These are phyloP conservation scores for Pichia sp. DNA, from an alignment of 1,139 yeast genomes.

Conservation along the genomic window DNA sequence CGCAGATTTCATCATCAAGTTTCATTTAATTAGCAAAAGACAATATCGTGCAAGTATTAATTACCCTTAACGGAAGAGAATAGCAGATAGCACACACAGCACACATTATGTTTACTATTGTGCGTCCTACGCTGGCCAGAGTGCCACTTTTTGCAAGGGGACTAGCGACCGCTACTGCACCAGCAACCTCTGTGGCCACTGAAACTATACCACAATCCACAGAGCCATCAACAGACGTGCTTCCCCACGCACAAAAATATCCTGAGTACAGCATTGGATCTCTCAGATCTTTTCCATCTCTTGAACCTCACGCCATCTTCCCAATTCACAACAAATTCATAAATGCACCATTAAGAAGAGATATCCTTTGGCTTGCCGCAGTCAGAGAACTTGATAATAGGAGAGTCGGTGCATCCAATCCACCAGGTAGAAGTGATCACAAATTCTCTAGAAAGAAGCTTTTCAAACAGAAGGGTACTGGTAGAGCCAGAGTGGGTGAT, in stretches of 20 bases:
- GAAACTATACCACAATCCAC: slow-evolving; percentile 1
- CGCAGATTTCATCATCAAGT: too few relatives aligned
- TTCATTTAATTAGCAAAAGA: too few relatives aligned
- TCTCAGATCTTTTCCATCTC: slow-evolving; percentile 76
- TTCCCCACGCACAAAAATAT: slow-evolving; percentile 33
- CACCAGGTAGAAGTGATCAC: slow-evolving; percentile 79
- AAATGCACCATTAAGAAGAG: slow-evolving; percentile 77
- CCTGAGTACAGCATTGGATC: slow-evolving; percentile 75
- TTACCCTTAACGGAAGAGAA: too few relatives aligned
- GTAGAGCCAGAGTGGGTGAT: slow-evolving; percentile 94
- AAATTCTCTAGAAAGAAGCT: slow-evolving; percentile 81
- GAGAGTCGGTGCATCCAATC: slow-evolving; percentile 85
- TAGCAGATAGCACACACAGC: neutral
- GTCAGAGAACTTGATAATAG: slow-evolving; percentile 85
- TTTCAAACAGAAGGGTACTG: slow-evolving; percentile 88
- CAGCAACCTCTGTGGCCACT: too few relatives aligned
- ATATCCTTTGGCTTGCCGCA: slow-evolving; percentile 89
- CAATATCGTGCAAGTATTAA: too few relatives aligned
- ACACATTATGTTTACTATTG: neutral
- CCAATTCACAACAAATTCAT: slow-evolving; percentile 69
- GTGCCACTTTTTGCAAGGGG: too few relatives aligned
- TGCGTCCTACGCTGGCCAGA: neutral
- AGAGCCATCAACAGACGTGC: slow-evolving; percentile 8
- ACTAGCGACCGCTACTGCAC: too few relatives aligned
- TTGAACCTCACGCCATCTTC: slow-evolving; percentile 72